Evolutionary conservation across 2,329 filamentous ascomycete species (phyloP).

Genomic region (Samsoniella hepiali): DNA sequence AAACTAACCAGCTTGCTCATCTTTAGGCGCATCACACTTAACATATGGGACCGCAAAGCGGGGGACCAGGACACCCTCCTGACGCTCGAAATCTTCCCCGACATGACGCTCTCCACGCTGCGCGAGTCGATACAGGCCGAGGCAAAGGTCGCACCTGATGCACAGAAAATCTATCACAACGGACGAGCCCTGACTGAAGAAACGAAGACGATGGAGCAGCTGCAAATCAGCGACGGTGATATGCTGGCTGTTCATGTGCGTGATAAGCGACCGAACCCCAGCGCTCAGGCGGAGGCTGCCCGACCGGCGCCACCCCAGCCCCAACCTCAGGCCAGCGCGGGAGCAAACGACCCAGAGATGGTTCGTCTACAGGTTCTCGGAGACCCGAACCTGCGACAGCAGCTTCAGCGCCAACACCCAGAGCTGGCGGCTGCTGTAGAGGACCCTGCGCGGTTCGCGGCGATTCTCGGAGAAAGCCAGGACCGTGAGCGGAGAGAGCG

Average conservation of each 20-base stretch:
- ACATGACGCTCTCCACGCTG: conserved; percentile 79
- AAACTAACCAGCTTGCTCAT: conserved; percentile 9
- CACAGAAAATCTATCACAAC: conserved; percentile 88
- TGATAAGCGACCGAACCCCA: conserved; percentile 42
- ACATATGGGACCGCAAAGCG: conserved; percentile 71
- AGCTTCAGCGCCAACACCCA: conserved; percentile 70
- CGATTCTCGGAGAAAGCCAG: conserved; percentile 65
- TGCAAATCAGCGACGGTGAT: conserved; percentile 81
- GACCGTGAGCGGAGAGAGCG: conserved; percentile 70
- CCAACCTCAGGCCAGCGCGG: conserved; percentile 31
- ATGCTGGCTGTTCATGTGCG: conserved; percentile 86
- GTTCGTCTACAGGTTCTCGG: conserved; percentile 79
- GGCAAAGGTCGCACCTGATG: conserved; percentile 64
- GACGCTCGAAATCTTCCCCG: conserved; percentile 75
- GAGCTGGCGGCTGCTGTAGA: conserved; percentile 74
- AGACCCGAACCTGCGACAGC: conserved; percentile 67
- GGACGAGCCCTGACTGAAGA: conserved; percentile 76
- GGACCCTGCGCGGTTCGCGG: conserved; percentile 71
- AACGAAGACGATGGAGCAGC: conserved; percentile 74
- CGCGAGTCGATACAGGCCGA: conserved; percentile 88
- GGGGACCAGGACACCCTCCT: conserved; percentile 69
- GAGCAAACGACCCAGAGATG: conserved; percentile 68
- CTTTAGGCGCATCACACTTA: conserved; percentile 80
- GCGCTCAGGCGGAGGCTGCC: conserved; percentile 34
- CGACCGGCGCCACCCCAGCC: conserved; percentile 33